Evolutionary conservation across 129 eudicot species (phyloP).

Genomic region (Kitagawia praeruptora): DNA sequence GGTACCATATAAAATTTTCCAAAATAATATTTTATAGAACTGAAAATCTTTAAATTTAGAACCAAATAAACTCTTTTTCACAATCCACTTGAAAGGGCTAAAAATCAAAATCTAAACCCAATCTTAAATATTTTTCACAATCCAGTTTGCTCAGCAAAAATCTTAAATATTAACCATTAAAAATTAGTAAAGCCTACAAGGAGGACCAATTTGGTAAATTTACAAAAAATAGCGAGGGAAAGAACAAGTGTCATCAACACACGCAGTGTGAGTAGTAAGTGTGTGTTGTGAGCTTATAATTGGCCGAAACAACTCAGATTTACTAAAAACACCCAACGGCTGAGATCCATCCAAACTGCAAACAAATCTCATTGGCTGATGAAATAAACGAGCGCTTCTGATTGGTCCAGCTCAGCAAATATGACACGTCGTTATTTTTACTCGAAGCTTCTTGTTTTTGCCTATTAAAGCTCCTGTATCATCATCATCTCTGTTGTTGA

Average conservation of each 20-base stretch:
- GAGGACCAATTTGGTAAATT: conserved; percentile 39
- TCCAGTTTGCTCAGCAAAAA: too few species aligned
- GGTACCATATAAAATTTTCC: too few species aligned
- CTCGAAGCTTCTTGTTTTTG: not conserved
- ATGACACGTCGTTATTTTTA: conserved; percentile 15
- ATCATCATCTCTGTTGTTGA: not conserved
- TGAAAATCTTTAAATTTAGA: too few species aligned
- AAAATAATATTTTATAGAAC: too few species aligned
- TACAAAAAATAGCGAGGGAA: conserved; percentile 54
- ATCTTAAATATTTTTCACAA: too few species aligned
- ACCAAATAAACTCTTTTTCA: too few species aligned
- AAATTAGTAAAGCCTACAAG: too few species aligned
- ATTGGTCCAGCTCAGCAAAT: conserved; percentile 43
- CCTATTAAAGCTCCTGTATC: not conserved
- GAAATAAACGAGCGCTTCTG: not conserved
- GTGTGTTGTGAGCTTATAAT: not conserved
- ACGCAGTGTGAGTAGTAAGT: not conserved
- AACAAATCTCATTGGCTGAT: conserved; percentile 17
- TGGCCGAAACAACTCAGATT: not conserved
- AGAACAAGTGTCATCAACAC: not conserved
- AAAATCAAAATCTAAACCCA: too few species aligned
- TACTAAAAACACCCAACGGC: conserved; percentile 15
- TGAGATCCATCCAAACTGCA: conserved; percentile 18
- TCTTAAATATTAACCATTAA: too few species aligned
- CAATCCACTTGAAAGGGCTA: too few species aligned